Percentiles rank a stretch among this genome's conserved stretches.
Conservation (phyloP, 768 basidiomycete species). For the Thelephora ganbajun region DNA sequence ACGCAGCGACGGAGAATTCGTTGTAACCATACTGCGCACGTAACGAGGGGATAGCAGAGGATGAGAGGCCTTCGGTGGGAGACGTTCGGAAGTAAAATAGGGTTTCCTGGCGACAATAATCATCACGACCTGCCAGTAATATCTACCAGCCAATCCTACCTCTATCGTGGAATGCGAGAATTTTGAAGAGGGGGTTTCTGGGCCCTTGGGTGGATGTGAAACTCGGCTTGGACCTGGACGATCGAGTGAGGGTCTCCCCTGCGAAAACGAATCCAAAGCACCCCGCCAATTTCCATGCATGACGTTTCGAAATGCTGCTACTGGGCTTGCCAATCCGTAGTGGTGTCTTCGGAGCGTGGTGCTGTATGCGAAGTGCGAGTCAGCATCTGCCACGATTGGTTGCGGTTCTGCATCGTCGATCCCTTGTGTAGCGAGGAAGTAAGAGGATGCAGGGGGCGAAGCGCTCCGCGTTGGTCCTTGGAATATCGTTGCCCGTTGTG, state of each 20-base stretch:
- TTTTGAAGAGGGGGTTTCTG: slow-evolving; percentile 43
- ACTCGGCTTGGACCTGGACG: slow-evolving; percentile 5
- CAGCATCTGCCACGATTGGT: slow-evolving; percentile 43
- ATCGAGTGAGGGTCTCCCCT: slow-evolving; percentile 16
- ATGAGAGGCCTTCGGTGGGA: slow-evolving; percentile 43
- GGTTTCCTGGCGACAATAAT: slow-evolving; percentile 41
- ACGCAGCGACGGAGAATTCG: slow-evolving; percentile 77
- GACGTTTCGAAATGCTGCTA: slow-evolving; percentile 25
- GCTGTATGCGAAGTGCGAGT: slow-evolving; percentile 70
- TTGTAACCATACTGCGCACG: slow-evolving; percentile 74
- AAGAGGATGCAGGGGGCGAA: slow-evolving; percentile 72
- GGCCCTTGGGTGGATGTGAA: slow-evolving; percentile 6
- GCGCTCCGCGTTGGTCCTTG: slow-evolving; percentile 15
- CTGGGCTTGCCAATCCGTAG: slow-evolving; percentile 21
- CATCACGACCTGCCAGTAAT: slow-evolving; percentile 3
- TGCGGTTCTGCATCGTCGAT: slow-evolving; percentile 36
- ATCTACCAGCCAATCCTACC: slow-evolving; percentile 24
- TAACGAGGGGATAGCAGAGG: slow-evolving; percentile 46
- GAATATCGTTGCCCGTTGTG: not conserved
- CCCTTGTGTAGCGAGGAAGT: slow-evolving; percentile 49
- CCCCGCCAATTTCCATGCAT: slow-evolving; percentile 25
- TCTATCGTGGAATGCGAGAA: slow-evolving; percentile 56
- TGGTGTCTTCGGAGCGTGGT: slow-evolving; percentile 65
- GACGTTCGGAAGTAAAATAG: slow-evolving; percentile 59
- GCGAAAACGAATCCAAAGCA: slow-evolving; percentile 24